A percentile compares a stretch with the other conserved stretches of the same genome.
Evolutionary conservation across 108 stramenopile species (phyloP).

Genomic region (Fistulifera pelliculosa): DNA sequence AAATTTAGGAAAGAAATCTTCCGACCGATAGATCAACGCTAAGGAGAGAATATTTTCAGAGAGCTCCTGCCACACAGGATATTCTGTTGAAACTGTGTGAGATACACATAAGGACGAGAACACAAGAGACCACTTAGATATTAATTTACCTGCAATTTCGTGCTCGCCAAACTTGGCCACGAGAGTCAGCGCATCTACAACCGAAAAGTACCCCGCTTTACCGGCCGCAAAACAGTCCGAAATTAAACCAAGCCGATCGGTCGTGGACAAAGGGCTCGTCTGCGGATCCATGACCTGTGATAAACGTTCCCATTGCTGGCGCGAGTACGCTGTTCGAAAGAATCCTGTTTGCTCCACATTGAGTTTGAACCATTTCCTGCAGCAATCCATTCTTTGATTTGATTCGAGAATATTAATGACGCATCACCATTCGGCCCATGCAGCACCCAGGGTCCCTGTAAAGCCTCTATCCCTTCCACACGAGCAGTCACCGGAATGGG

Average conservation of each 20-base stretch:
- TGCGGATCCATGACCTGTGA: too few relatives aligned
- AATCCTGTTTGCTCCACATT: constrained; percentile 10
- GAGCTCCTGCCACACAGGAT: constrained; percentile 13
- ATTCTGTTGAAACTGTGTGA: too few relatives aligned
- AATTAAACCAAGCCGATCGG: constrained; percentile 1
- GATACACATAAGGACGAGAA: too few relatives aligned
- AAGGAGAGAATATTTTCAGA: constrained; percentile 5
- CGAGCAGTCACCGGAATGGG: constrained; percentile 14
- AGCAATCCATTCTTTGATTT: constrained; percentile 3
- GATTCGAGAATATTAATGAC: neutral
- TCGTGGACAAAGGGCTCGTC: neutral
- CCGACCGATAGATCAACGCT: constrained; percentile 5
- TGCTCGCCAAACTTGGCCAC: constrained; percentile 13
- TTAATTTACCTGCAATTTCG: constrained; percentile 8
- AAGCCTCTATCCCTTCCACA: constrained; percentile 8
- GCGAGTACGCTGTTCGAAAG: constrained; percentile 4
- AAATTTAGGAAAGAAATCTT: constrained; percentile 8
- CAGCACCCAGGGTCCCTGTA: constrained; percentile 9
- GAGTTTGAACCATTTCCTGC: constrained; percentile 14
- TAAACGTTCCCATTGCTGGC: too few relatives aligned
- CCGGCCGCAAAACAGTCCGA: neutral
- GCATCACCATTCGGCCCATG: constrained; percentile 9
- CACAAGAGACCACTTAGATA: too few relatives aligned
- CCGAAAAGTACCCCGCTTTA: constrained; percentile 4
- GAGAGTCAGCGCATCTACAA: constrained; percentile 9